phyloP scores from a whole-genome alignment of 1,284 basidiomycete species.

The Heterobasidion annosum region DNA sequence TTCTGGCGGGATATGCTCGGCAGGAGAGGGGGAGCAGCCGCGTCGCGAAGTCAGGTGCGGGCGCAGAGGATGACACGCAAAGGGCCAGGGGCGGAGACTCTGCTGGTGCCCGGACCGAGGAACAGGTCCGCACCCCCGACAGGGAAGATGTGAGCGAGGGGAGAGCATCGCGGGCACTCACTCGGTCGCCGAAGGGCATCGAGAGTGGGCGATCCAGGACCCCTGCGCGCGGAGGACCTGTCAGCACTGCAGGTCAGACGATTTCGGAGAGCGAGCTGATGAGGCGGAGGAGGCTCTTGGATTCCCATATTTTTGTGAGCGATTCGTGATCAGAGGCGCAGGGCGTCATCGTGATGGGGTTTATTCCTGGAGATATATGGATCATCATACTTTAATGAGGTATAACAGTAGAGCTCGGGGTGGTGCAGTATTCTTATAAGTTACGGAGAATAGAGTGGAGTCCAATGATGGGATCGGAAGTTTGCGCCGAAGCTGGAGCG shows the following conservation, averaged over 20 bases:
- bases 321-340: conserved; percentile 3
- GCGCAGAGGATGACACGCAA: neutral
- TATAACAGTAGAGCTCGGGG: too few species aligned
- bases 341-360: too few species aligned
- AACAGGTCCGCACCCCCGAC: neutral
- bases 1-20: neutral
- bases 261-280: conserved; percentile 75
- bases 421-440: too few species aligned
- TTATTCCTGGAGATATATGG: too few species aligned
- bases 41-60: neutral
- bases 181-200: conserved; percentile 8
- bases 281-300: conserved; percentile 62
- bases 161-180: conserved; percentile 2
- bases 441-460: too few species aligned
- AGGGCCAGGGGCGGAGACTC: neutral
- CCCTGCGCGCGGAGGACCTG: neutral
- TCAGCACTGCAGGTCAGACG: conserved; percentile 42
- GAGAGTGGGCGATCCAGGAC: conserved; percentile 5
- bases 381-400: too few species aligned
- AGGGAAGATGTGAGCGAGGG: neutral
- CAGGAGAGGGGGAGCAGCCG: neutral
- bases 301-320: conserved; percentile 42
- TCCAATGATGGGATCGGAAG: too few species aligned
- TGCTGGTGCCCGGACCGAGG: too few species aligned
- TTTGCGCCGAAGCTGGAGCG: too few species aligned